Evolutionary conservation across 1,284 basidiomycete species (phyloP).

Genomic region (Trichosporon ovoides): DNA sequence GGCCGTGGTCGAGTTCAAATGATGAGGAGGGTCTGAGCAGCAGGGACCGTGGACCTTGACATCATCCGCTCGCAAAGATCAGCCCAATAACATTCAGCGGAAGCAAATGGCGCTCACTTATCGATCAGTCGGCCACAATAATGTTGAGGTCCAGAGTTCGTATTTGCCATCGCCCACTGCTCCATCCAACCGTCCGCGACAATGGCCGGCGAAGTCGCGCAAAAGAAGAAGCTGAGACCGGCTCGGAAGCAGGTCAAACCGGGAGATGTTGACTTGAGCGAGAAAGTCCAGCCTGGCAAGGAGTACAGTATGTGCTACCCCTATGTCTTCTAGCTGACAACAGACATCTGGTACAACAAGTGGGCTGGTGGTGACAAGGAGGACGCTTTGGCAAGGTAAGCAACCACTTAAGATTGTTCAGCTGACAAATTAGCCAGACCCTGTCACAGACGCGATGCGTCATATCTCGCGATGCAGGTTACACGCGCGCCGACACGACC

Average conservation of each 20-base stretch:
- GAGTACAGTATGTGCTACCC: conserved; percentile 76
- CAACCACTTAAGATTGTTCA: conserved; percentile 14
- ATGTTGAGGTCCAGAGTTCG: background rate
- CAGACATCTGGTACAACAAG: conserved; percentile 99
- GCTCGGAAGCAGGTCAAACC: conserved; percentile 84
- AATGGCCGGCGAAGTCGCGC: conserved; percentile 28
- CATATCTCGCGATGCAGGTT: conserved; percentile 80
- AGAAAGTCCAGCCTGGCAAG: conserved; percentile 83
- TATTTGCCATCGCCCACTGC: background rate
- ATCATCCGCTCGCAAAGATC: background rate
- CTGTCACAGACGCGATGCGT: conserved; percentile 69
- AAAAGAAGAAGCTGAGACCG: conserved; percentile 53
- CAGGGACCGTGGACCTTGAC: background rate
- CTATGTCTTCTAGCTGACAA: conserved; percentile 16
- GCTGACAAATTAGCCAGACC: conserved; percentile 61
- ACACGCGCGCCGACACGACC: conserved; percentile 86
- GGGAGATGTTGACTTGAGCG: conserved; percentile 81
- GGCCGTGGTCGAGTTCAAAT: background rate
- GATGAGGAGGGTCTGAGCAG: background rate
- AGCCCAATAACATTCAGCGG: background rate
- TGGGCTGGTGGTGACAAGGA: conserved; percentile 95
- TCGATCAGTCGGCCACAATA: background rate
- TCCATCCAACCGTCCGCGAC: background rate
- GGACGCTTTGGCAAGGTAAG: conserved; percentile 84
- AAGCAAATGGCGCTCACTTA: background rate